phyloP scores from a whole-genome alignment of 2,329 filamentous ascomycete species.

The Pseudocercospora eumusae region DNA sequence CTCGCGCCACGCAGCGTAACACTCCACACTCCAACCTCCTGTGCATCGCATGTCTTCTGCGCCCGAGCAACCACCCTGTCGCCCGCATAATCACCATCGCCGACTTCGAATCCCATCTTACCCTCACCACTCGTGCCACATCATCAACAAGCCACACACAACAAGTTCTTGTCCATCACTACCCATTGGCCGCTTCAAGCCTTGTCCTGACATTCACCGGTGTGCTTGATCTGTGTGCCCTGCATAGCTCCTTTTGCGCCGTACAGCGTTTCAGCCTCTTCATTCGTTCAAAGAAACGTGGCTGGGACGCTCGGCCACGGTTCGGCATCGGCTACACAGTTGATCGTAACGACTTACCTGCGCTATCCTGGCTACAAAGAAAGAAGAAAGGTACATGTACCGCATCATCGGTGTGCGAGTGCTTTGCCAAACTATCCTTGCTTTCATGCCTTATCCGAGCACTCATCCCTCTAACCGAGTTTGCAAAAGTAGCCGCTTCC shows the following conservation, averaged over 20 bases:
- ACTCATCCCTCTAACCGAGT: not conserved
- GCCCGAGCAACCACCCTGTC: not conserved
- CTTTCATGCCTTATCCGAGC: slow-evolving; percentile 3
- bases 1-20: not conserved
- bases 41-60: slow-evolving; percentile 9
- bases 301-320: not conserved
- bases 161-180: not conserved
- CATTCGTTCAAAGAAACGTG: slow-evolving; percentile 8
- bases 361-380: not conserved
- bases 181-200: slow-evolving; percentile 5
- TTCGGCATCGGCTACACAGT: not conserved
- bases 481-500: not conserved
- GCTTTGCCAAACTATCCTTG: not conserved
- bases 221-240: not conserved
- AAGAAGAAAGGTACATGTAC: not conserved
- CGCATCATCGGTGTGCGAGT: not conserved
- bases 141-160: slow-evolving; percentile 4
- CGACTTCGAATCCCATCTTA: no score
- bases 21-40: slow-evolving; percentile 1
- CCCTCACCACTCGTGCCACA: not conserved
- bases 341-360: not conserved
- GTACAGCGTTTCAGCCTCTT: slow-evolving; percentile 3
- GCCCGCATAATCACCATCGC: not conserved
- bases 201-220: not conserved
- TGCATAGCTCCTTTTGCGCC: slow-evolving; percentile 1